Conservation (phyloP, 768 basidiomycete genomes). For the Mycena epipterygia region DNA sequence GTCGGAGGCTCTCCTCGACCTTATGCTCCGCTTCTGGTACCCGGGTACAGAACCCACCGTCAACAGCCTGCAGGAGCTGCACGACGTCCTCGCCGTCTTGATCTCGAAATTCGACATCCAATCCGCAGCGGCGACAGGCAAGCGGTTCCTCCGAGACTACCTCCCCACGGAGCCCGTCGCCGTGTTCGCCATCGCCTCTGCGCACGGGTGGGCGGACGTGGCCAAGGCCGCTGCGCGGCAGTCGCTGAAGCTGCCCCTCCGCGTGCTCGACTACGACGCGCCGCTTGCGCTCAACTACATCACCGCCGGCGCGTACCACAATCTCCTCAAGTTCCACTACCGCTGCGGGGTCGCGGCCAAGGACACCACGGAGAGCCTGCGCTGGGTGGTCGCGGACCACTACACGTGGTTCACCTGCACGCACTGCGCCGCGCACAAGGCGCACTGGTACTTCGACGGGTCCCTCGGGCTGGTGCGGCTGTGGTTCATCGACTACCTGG, state of each 20-base stretch:
- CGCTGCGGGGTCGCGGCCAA: constrained; percentile 7
- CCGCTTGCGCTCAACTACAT: neutral
- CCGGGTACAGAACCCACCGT: constrained; percentile 5
- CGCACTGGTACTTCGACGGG: no score
- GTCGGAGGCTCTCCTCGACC: neutral
- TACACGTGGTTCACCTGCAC: no score
- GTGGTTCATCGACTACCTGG: no score
- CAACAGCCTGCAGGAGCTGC: constrained; percentile 1
- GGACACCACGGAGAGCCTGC: no score
- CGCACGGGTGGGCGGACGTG: constrained; percentile 1
- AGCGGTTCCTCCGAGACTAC: constrained; percentile 6
- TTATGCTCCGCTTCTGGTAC: constrained; percentile 3
- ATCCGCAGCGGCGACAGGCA: neutral
- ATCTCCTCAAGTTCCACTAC: constrained; percentile 12
- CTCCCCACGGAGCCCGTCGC: constrained; percentile 1
- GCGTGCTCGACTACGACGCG: neutral
- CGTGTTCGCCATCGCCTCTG: neutral
- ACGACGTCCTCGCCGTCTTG: neutral
- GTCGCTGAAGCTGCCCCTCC: constrained; percentile 9
- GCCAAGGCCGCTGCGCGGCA: neutral
- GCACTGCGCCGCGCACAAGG: no score
- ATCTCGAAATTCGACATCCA: neutral
- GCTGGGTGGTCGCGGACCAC: no score
- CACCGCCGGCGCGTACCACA: neutral
- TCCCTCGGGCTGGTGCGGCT: no score